phyloP scores from a whole-genome alignment of 768 basidiomycete species.

The Lactifluus subvellereus region DNA sequence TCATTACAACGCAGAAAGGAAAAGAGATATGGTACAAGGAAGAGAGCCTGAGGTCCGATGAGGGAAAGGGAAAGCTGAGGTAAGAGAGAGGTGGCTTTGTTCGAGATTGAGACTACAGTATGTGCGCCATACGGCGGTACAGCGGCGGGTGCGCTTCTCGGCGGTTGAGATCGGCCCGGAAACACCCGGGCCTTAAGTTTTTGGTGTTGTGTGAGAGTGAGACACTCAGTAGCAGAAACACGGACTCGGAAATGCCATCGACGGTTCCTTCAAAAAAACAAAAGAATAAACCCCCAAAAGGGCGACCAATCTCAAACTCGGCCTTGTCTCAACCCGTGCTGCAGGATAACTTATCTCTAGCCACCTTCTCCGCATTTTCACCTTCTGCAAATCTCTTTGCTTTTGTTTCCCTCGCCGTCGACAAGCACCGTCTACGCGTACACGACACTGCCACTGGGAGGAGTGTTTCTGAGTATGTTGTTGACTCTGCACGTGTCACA shows the following conservation, averaged over 20 bases:
- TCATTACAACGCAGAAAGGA: constrained; percentile 33
- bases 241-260: constrained; percentile 35
- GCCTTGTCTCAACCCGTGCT: constrained; percentile 51
- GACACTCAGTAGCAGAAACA: no score
- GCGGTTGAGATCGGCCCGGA: neutral
- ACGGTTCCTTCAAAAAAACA: constrained; percentile 46
- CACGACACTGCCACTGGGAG: constrained; percentile 53
- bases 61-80: neutral
- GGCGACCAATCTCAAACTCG: constrained; percentile 49
- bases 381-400: constrained; percentile 51
- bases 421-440: constrained; percentile 65
- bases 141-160: no score
- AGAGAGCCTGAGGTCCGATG: neutral
- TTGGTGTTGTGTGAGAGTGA: no score
- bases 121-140: no score
- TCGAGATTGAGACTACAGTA: neutral
- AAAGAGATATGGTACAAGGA: neutral
- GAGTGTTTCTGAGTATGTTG: constrained; percentile 50
- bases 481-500: constrained; percentile 52
- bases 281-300: constrained; percentile 47
- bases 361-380: constrained; percentile 54
- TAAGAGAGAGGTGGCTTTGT: neutral
- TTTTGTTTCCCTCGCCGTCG: constrained; percentile 56
- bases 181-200: neutral
- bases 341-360: constrained; percentile 40